Evolutionary conservation across 2,329 filamentous ascomycete genomes (phyloP), one percentile per base, ranked within the genome.

Genomic region (Cryphonectria carpinicola): DNA sequence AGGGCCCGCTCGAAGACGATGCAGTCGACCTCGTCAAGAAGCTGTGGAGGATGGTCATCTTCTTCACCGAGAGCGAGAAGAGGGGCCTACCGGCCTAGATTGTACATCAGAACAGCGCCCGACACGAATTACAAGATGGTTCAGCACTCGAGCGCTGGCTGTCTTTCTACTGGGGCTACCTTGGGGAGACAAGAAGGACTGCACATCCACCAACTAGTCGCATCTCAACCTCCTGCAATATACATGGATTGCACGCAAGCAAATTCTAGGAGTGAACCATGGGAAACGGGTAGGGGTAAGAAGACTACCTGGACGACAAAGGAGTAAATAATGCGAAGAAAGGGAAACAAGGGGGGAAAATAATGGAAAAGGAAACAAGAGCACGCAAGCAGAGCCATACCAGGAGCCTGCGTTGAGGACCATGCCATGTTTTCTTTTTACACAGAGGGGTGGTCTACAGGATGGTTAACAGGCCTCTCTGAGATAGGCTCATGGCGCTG

Each of bases 21-120:
- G 94, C 95, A 14, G 95, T 98, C 80, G 91, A 93, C 37, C 84
- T 99, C 75, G 95, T 98, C 65, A 97, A 94, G 88, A 98, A 98
- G 84, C 87, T 99, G 49, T 99, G 96, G 96, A 90, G 95, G 66
- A 97, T 98, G 94, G 90, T 98, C 70, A 97, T 98, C 77, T 98
- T 98, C 89, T 98, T 95, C 77, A 96, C 93, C 7, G 95, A 98
- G 81, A 93, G 92, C 77, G 95, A 97, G 86, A 97, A 96, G 84
- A 86, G 94, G 73, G 95, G 95, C 1, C 84, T 98, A 72, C 92
- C 92, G 28, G 88, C 90, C 65, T 93, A 84, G 74, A 68, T 14
- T 56, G 63, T 65, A 68, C 69, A 49, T 66, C 66, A 17, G 22
- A 49, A 68, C 49, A 28, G 22, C 14, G 61, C 13, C 13, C 39